These are phyloP conservation scores for Nannizzia gypsea DNA, from an alignment of 2,329 filamentous ascomycete species.

Conservation along the genomic window DNA sequence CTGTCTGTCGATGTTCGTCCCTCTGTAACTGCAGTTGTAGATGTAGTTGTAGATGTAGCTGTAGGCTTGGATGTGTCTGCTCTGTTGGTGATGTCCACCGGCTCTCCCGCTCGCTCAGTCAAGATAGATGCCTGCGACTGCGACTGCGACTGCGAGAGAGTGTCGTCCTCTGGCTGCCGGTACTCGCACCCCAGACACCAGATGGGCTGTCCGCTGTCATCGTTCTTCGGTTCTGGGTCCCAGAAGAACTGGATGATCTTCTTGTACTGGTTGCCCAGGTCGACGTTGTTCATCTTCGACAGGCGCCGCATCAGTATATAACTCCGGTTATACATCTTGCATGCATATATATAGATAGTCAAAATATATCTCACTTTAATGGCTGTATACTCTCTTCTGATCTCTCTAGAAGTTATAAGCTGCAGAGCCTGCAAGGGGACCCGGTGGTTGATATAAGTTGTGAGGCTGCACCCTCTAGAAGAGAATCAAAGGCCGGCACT, in stretches of 20 bases:
- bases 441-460: not conserved
- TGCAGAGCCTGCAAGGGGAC: not conserved
- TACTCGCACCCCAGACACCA: constrained; percentile 69
- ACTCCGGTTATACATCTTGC: no score
- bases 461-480: no score
- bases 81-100: not conserved
- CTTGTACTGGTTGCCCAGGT: constrained; percentile 51
- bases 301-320: not conserved
- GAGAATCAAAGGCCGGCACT: not conserved
- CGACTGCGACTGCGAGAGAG: not conserved
- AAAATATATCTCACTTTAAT: no score
- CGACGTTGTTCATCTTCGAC: constrained; percentile 50
- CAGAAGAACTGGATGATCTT: constrained; percentile 84
- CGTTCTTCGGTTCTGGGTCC: constrained; percentile 79
- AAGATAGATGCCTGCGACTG: no score
- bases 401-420: not conserved
- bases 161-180: constrained; percentile 17
- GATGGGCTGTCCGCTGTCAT: constrained; percentile 56
- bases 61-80: not conserved
- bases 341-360: no score
- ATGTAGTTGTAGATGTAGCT: not conserved
- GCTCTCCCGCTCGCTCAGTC: no score
- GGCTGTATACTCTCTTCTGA: no score
- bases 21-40: not conserved
- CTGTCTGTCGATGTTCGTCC: not conserved